These are phyloP conservation scores for Cymbopogon flexuosus DNA, from an alignment of 202 grass and related monocot species.

Conservation along the genomic window DNA sequence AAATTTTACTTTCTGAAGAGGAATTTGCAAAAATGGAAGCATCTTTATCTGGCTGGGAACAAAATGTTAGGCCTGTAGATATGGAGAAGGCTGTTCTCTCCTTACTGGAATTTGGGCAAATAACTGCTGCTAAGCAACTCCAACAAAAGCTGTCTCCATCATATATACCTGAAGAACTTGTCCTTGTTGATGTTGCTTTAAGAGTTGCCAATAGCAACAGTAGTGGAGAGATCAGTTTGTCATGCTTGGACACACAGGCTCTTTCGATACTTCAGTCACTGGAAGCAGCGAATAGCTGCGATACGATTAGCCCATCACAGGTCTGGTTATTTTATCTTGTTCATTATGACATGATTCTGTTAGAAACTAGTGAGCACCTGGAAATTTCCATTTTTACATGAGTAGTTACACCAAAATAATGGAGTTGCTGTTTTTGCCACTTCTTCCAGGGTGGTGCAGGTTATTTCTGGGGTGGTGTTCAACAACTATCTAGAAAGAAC, in stretches of 20 bases:
- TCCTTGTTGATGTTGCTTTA: constrained; percentile 79
- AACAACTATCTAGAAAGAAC: background rate
- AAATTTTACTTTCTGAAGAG: constrained; percentile 48
- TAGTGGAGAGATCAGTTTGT: constrained; percentile 57
- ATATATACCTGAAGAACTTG: constrained; percentile 77
- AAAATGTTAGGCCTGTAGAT: constrained; percentile 81
- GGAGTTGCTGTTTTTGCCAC: background rate
- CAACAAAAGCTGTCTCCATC: constrained; percentile 89
- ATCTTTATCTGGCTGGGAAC: constrained; percentile 82
- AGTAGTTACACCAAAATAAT: constrained; percentile 6
- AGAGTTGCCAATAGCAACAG: constrained; percentile 56
- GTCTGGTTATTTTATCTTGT: constrained; percentile 42
- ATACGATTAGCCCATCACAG: constrained; percentile 63
- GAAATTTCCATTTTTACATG: background rate
- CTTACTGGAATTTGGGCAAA: constrained; percentile 91
- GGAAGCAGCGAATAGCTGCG: constrained; percentile 34
- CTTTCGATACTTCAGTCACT: constrained; percentile 56
- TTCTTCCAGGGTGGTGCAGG: background rate
- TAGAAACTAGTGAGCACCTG: constrained; percentile 11
- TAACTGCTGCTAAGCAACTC: constrained; percentile 92
- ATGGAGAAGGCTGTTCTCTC: constrained; percentile 95
- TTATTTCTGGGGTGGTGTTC: background rate
- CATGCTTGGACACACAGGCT: constrained; percentile 45
- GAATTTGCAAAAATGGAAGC: constrained; percentile 70
- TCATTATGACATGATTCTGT: constrained; percentile 29